Base-by-base conservation (phyloP, 495 filamentous ascomycete species). In the Aspergillus cavernicola region DNA sequence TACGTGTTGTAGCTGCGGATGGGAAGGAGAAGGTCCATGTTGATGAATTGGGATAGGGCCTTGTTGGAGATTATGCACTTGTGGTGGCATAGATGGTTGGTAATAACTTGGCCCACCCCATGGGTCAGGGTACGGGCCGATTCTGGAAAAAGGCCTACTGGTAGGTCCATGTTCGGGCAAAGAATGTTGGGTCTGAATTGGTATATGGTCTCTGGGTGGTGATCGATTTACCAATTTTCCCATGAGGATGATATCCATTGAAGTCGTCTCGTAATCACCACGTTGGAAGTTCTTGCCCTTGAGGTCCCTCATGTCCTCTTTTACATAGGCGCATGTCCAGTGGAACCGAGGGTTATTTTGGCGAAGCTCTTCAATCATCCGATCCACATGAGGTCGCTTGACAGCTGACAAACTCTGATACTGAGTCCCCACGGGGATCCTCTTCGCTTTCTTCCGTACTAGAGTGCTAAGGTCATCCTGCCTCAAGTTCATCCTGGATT, bases 321-420 rank as follows among this genome's bases (percentile, higher is more conserved):
- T 68, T 6, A 63, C 66, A 59, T 72, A 75, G 10, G 68, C 67
- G 39, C 59, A 71, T 13, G 60, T 68, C 71, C 71, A 73, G 41
- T 71, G 62, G 11, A 62, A 66, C 0, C 42, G 49, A 9, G 62
- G 58, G 18, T 67, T 55, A n/a, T 36, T 53, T 19, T 58, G 46
- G 41, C 56, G 51, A 26, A 65, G 58, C 43, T 70, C 66, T 20
- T 63, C 57, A 10, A 74, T 67, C 36, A 72, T 39, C 22, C 62
- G 60, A 23, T 68, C 70, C 18, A 74, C 62, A 55, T 70, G 69
- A 9, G 61, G 59, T 1, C 67, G 64, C 9, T 62, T 65, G 26
- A 53, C 37, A 18, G 59, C 52, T 0, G 61, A 62, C 8, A 74
- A 42, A 1, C 50, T 57, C 36, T 68, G 60, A 44, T 72, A 74